phyloP scores from a whole-genome alignment of 805 yeast species.

The Teunomyces kruisii region DNA sequence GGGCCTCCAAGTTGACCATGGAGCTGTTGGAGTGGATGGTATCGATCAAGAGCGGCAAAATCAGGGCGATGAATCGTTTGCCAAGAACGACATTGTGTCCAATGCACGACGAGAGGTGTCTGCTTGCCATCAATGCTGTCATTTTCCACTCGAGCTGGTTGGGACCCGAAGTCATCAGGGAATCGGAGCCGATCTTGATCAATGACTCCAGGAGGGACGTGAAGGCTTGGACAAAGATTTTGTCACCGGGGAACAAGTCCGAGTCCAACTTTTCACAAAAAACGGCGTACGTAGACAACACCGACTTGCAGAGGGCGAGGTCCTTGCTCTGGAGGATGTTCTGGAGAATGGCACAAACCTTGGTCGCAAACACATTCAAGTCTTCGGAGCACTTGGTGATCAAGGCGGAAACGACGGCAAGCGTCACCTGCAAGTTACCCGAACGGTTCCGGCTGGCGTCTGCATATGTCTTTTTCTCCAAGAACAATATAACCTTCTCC shows the following conservation, averaged over 20 bases:
- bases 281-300: conserved; percentile 46
- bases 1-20: conserved; percentile 18
- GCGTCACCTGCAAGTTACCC: conserved; percentile 83
- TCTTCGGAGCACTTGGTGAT: conserved; percentile 79
- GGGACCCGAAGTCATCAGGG: conserved; percentile 18
- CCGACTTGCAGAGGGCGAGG: conserved; percentile 54
- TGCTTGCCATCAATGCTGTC: conserved; percentile 40
- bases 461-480: conserved; percentile 57
- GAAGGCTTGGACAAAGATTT: conserved; percentile 52
- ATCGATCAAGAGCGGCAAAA: conserved; percentile 39
- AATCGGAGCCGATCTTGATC: conserved; percentile 14
- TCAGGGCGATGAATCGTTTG: conserved; percentile 27
- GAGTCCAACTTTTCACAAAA: conserved; percentile 54
- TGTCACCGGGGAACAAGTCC: conserved; percentile 65
- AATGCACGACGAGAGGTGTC: conserved; percentile 38
- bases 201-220: conserved; percentile 20
- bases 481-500: conserved; percentile 76
- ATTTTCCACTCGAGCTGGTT: conserved; percentile 46
- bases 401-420: conserved; percentile 66
- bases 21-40: conserved; percentile 26
- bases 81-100: conserved; percentile 32
- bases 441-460: conserved; percentile 63
- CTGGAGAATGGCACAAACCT: conserved; percentile 60
- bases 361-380: conserved; percentile 74
- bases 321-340: conserved; percentile 58